phyloP scores from a whole-genome alignment of 108 stramenopile genomes.

The Epipyxis sp. region DNA sequence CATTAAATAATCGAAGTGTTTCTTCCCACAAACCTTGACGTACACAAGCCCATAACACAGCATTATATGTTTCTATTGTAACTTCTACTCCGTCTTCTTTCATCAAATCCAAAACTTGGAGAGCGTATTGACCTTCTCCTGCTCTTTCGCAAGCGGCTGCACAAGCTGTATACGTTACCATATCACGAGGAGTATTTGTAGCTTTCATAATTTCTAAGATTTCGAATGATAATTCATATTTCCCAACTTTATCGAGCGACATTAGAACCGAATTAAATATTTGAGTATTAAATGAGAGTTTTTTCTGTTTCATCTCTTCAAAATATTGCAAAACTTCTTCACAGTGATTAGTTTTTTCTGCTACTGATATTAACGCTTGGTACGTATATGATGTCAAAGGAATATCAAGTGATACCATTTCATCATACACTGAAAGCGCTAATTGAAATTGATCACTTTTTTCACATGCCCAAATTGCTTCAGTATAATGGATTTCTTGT shows the following conservation, averaged over 20 bases:
- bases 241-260: not conserved
- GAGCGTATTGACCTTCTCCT: not conserved
- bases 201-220: not conserved
- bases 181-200: not conserved
- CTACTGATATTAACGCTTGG: not conserved
- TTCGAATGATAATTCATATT: not conserved
- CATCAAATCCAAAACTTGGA: not conserved
- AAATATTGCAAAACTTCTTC: not conserved
- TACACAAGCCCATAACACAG: slow-evolving; percentile 1
- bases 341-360: not conserved
- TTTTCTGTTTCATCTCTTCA: not conserved
- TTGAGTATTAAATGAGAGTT: not conserved
- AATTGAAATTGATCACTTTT: not conserved
- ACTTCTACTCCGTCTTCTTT: not conserved
- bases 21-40: not conserved
- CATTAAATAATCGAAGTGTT: no score
- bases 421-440: not conserved
- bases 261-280: not conserved
- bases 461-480: not conserved
- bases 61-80: not conserved
- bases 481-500: not conserved
- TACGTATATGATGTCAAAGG: not conserved
- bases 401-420: not conserved
- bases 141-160: not conserved
- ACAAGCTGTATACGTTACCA: not conserved